These are phyloP conservation scores for Lasiosphaeria hispida DNA, from an alignment of 495 filamentous ascomycete species.

Conservation along the genomic window DNA sequence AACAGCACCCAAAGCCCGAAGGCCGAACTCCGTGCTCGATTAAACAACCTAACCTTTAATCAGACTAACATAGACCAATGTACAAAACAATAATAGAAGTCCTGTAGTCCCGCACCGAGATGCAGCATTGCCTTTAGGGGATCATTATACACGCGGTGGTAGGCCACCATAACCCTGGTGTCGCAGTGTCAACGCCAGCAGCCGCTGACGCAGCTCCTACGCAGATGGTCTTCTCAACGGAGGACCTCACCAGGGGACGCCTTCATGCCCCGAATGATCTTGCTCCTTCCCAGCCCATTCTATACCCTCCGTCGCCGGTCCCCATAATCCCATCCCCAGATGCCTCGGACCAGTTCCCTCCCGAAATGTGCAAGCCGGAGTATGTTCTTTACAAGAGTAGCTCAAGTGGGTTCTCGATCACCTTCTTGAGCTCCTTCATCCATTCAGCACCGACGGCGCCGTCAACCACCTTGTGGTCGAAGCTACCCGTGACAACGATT, in stretches of 20 bases:
- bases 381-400: conserved; percentile 67
- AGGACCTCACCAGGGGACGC: conserved; percentile 8
- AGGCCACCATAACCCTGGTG: not conserved
- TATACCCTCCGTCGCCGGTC: not conserved
- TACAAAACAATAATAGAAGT: conserved; percentile 30
- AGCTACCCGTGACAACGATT: conserved; percentile 89
- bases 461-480: conserved; percentile 90
- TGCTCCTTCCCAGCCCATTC: not conserved
- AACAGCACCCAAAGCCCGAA: not conserved
- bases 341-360: too few species aligned
- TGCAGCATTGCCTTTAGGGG: conserved; percentile 20
- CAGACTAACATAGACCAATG: conserved; percentile 28
- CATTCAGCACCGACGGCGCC: conserved; percentile 97
- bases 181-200: not conserved
- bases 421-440: conserved; percentile 95
- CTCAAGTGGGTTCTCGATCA: conserved; percentile 94
- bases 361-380: too few species aligned
- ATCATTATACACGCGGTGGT: conserved; percentile 24
- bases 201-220: not conserved
- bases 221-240: not conserved
- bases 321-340: not conserved
- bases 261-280: conserved; percentile 7
- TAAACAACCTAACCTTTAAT: conserved; percentile 26
- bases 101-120: conserved; percentile 25
- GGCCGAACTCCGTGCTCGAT: conserved; percentile 29